Evolutionary conservation across 805 yeast species (phyloP).

Genomic region (Teunomyces cretensis): DNA sequence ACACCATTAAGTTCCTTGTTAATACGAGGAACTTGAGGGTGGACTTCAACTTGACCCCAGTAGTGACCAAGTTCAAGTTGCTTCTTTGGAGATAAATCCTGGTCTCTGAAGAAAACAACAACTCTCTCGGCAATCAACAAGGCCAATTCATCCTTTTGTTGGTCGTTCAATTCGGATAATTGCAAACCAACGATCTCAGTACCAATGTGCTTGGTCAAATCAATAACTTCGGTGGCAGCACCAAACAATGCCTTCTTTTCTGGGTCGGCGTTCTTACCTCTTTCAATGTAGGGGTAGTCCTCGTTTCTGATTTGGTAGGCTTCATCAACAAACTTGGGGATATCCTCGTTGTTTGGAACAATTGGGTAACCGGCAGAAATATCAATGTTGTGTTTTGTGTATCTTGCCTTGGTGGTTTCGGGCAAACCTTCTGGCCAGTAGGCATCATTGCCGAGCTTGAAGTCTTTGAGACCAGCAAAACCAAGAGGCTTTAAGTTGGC

Average conservation of each 20-base stretch:
- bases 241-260: constrained; percentile 31
- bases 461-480: constrained; percentile 1
- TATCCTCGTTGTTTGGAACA: constrained; percentile 26
- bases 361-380: constrained; percentile 27
- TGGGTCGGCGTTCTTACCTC: constrained; percentile 29
- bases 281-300: constrained; percentile 23
- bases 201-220: constrained; percentile 31
- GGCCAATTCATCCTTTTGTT: constrained; percentile 32
- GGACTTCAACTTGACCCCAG: constrained; percentile 30
- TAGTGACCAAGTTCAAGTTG: constrained; percentile 30
- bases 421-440: constrained; percentile 15
- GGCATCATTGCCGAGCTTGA: neutral
- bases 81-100: constrained; percentile 30
- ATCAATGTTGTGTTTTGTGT: constrained; percentile 23
- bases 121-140: constrained; percentile 30
- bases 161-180: constrained; percentile 25
- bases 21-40: constrained; percentile 29
- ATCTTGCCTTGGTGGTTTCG: constrained; percentile 21
- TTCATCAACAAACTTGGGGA: constrained; percentile 28
- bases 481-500: constrained; percentile 15
- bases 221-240: constrained; percentile 28
- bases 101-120: constrained; percentile 30
- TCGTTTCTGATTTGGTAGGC: constrained; percentile 22
- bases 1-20: constrained; percentile 31
- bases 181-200: constrained; percentile 33